These are phyloP conservation scores for Hortiboletus campestris DNA, from an alignment of 768 basidiomycete species.

Conservation along the genomic window DNA sequence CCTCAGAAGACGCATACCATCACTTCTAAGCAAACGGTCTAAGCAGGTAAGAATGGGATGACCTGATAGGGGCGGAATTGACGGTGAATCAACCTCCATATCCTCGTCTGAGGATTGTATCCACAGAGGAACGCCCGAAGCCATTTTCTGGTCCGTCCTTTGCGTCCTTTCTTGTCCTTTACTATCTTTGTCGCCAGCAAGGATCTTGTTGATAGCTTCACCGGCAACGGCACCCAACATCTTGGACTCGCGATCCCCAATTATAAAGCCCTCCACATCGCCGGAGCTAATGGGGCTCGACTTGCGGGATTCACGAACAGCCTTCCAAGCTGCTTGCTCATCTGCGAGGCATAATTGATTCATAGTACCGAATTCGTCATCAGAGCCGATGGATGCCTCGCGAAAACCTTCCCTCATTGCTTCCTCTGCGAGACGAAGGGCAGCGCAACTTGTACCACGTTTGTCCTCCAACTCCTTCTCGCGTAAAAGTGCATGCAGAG, in stretches of 20 bases:
- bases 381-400: slow-evolving; percentile 17
- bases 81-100: slow-evolving; percentile 19
- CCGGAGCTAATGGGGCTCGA: slow-evolving; percentile 13
- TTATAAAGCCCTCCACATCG: slow-evolving; percentile 30
- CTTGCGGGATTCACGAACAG: slow-evolving; percentile 29
- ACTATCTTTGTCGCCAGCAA: slow-evolving; percentile 40
- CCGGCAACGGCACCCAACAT: slow-evolving; percentile 34
- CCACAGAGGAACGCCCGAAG: slow-evolving; percentile 35
- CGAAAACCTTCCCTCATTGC: slow-evolving; percentile 33
- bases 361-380: slow-evolving; percentile 22
- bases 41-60: slow-evolving; percentile 32
- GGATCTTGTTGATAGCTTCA: slow-evolving; percentile 43
- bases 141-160: slow-evolving; percentile 17
- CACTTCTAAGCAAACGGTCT: slow-evolving; percentile 27
- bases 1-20: slow-evolving; percentile 33
- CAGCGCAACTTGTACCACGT: slow-evolving; percentile 38
- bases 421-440: slow-evolving; percentile 46
- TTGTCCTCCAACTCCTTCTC: slow-evolving; percentile 42
- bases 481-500: slow-evolving; percentile 52
- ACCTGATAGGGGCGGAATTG: slow-evolving; percentile 10
- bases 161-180: slow-evolving; percentile 29
- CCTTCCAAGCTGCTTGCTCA: slow-evolving; percentile 40
- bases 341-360: slow-evolving; percentile 27
- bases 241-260: slow-evolving; percentile 36
- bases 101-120: slow-evolving; percentile 14